Evolutionary conservation across 208 protist species (phyloP), one percentile per base, ranked within the genome.

Genomic region (Trypanosoma conorhini): DNA sequence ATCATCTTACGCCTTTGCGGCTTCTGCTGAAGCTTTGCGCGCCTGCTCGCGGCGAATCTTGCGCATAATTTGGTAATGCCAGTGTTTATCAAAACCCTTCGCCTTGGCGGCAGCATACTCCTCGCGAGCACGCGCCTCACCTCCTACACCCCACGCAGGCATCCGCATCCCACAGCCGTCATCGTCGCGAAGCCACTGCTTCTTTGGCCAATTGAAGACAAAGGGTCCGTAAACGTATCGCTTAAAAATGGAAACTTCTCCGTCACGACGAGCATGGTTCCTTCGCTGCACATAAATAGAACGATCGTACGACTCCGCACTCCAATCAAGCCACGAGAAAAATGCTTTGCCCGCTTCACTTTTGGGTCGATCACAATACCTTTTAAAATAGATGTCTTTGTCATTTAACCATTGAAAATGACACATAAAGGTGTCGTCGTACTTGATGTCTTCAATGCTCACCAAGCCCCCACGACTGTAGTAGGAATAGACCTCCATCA

Each of bases 31-130:
- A 63, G 81, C 79, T 40, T 83, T 71, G 54, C 76, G 70, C 42
- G 88, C 91, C 77, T 94, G 91, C 72, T 96, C 91, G 30, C 88
- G 85, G 57, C 88, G 88, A 46, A 96, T 94, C 57, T 87, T 83
- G 38, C 88, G 88, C 91, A 94, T 96, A 54, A 94, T 94, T 65
- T 94, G 91, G 70, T 96, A 96, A 74, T 96, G 91, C 66, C 89
- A 96, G 74, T 93, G 67, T 73, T 93, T 93, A 64, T 96, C 81
- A 66, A 82, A 92, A 50, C 87, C 85, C 74, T 94, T 96, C 50
- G 35, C 85, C 73, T 91, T 88, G 9, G 91, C 88, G 33, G 80
- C 77, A 1, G 74, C 82, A 78, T 81, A 96, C 74, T 96, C 91
- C 38, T 76, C 78, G 24, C 91, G 82, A 22, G 60, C 91, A 46